Evolutionary conservation across 2,329 filamentous ascomycete genomes (phyloP).

Genomic region (Penicillium sp.): DNA sequence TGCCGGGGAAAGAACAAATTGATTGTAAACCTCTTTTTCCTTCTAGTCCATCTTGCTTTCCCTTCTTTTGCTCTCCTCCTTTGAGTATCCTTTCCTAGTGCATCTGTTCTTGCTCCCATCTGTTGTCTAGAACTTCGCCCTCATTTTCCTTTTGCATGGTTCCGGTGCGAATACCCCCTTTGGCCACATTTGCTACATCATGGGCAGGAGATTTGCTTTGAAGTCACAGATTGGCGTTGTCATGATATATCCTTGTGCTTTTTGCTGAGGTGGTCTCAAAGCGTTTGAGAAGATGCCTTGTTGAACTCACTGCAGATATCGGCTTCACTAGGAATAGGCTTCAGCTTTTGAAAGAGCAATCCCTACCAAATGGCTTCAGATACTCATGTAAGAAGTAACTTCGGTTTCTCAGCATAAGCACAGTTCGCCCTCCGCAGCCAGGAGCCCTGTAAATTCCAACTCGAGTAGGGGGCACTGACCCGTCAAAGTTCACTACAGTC

Average conservation of each 20-base stretch:
- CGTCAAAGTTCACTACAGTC: too few relatives aligned
- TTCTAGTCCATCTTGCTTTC: constrained; percentile 3
- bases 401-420: too few relatives aligned
- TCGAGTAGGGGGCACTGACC: too few relatives aligned
- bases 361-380: too few relatives aligned
- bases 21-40: neutral
- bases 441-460: too few relatives aligned
- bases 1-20: constrained; percentile 10
- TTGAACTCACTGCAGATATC: too few relatives aligned
- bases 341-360: too few relatives aligned
- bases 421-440: too few relatives aligned
- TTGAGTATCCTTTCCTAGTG: constrained; percentile 5
- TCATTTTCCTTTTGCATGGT: constrained; percentile 24
- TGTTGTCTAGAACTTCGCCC: constrained; percentile 15
- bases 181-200: constrained; percentile 24
- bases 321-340: too few relatives aligned
- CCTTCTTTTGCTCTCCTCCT: constrained; percentile 4
- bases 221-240: neutral
- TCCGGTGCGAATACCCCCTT: constrained; percentile 30
- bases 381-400: too few relatives aligned
- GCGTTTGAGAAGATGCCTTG: too few relatives aligned
- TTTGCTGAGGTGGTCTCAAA: too few relatives aligned
- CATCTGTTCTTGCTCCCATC: constrained; percentile 8
- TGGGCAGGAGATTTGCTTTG: constrained; percentile 12
- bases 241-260: neutral